Evolutionary conservation across 441 rosid species (phyloP), one percentile per base, ranked within the genome.

Genomic region (Pelargonium citronellum): DNA sequence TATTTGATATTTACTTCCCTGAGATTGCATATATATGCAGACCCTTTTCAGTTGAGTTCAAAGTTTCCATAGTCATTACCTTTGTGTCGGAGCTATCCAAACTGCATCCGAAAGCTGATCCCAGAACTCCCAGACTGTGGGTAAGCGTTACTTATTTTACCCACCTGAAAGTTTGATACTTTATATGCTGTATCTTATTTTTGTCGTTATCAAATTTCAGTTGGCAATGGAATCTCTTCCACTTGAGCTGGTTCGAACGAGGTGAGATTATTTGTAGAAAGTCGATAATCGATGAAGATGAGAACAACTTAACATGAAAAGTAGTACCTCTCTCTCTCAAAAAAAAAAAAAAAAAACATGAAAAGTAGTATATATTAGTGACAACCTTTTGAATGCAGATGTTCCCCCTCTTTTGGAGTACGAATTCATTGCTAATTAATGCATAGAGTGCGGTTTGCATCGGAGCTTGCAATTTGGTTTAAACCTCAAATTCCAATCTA

Each of bases 111-210:
- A 93, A 86, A 77, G 81, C 92, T 34, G 96, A 91, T 80, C 96
- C 98, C 53, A 85, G 84, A 69, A 82, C 89, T 75, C 97, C 98
- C 49, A 84, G 98, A 80, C 80, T 93, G 2, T 90, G 98, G 98
- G 98, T 93, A 78, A 78, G 87, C 30, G 57, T 43, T 27, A 4
- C 73, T 44, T 57, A 12, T 27, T 27, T 27, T 27, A 27, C 30
- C 30, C 30, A n/a, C n/a, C n/a, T n/a, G 2, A 1, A 27, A 27
- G 30, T 27, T 27, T 27, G 30, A 27, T 27, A 27, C 30, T 27
- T 27, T 27, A 55, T 12, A 19, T 58, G 3, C 13, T 19, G 19
- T 16, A 13, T 62, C 41, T 46, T 15, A 13, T 47, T 22, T 46
- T 62, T 64, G 9, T 57, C 58, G 61, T 73, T 49, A 68, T 11